Percentiles rank a stretch among this genome's conserved stretches.
phyloP scores from a whole-genome alignment of 306 rosid genomes.

The Acmispon strigosus region DNA sequence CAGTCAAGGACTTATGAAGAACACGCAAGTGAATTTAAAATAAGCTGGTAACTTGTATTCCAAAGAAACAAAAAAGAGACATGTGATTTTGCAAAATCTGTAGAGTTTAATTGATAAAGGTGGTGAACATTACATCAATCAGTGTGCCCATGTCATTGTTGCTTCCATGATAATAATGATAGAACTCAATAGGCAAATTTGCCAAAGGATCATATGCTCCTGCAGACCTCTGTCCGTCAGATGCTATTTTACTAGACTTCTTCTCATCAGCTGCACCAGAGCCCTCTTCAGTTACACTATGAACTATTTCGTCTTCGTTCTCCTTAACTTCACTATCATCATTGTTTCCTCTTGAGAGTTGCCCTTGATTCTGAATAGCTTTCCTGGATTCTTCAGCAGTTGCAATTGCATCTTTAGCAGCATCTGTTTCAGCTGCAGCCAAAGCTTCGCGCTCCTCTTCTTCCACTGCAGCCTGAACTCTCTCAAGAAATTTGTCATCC shows the following conservation, averaged over 20 bases:
- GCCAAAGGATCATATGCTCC: slow-evolving; percentile 59
- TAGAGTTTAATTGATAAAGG: background rate
- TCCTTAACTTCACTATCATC: slow-evolving; percentile 22
- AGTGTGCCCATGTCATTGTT: slow-evolving; percentile 86
- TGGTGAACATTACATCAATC: slow-evolving; percentile 56
- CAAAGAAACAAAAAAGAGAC: background rate
- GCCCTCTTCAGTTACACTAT: slow-evolving; percentile 23
- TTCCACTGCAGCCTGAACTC: slow-evolving; percentile 78
- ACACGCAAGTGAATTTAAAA: background rate
- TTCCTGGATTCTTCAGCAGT: slow-evolving; percentile 75
- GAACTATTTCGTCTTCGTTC: slow-evolving; percentile 24
- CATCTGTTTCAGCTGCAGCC: slow-evolving; percentile 75
- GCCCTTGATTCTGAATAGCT: slow-evolving; percentile 30
- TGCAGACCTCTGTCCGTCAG: slow-evolving; percentile 36
- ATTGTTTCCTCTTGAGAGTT: slow-evolving; percentile 33
- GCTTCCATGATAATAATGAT: slow-evolving; percentile 92
- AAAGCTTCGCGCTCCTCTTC: slow-evolving; percentile 91
- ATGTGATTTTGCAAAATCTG: background rate
- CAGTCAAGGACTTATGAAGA: background rate
- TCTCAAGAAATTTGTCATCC: slow-evolving; percentile 79
- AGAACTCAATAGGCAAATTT: slow-evolving; percentile 81
- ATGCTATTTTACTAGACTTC: slow-evolving; percentile 35
- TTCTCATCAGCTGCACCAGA: slow-evolving; percentile 27
- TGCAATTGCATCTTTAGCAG: slow-evolving; percentile 86
- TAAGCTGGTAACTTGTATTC: background rate